Conservation (phyloP, 2,329 filamentous ascomycete species). For the Pseudocercospora vitis region DNA sequence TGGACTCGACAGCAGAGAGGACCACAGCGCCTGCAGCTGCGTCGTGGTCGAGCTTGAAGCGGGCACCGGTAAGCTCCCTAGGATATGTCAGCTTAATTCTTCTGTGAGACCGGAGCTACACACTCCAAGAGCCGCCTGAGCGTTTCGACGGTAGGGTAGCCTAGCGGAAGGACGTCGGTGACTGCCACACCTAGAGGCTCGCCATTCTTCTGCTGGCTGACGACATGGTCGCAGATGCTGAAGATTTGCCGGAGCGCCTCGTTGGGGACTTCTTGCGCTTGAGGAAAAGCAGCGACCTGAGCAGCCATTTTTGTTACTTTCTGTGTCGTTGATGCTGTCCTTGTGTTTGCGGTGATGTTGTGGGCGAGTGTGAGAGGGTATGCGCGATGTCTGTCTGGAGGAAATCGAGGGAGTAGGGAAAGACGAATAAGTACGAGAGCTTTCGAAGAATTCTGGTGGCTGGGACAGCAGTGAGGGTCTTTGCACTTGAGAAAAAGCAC, state of each 20-base stretch:
- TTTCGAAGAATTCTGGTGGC: slow-evolving; percentile 9
- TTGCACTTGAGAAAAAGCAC: slow-evolving; percentile 12
- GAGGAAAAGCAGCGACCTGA: slow-evolving; percentile 13
- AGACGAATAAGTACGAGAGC: neutral
- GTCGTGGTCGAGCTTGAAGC: slow-evolving; percentile 11
- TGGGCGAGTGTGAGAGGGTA: slow-evolving; percentile 14
- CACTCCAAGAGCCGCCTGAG: slow-evolving; percentile 6
- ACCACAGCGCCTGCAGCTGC: slow-evolving; percentile 8
- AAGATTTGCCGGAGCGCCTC: slow-evolving; percentile 18
- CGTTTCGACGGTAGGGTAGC: slow-evolving; percentile 6
- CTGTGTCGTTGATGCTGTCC: slow-evolving; percentile 11
- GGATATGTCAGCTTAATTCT: neutral
- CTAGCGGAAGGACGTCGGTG: slow-evolving; percentile 12
- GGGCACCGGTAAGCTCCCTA: slow-evolving; percentile 2
- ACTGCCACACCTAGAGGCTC: slow-evolving; percentile 10
- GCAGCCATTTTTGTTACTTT: slow-evolving; percentile 23
- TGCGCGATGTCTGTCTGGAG: slow-evolving; percentile 11
- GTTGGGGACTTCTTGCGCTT: slow-evolving; percentile 1
- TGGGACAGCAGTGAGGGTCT: slow-evolving; percentile 6
- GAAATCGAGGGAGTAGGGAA: neutral
- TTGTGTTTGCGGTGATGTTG: slow-evolving; percentile 9
- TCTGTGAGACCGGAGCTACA: neutral
- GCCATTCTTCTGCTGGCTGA: slow-evolving; percentile 2
- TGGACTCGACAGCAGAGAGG: slow-evolving; percentile 7
- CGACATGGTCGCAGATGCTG: slow-evolving; percentile 18